Evolutionary conservation across 768 basidiomycete genomes (phyloP), one percentile per base, ranked within the genome.

Genomic region (Collybia nuda): DNA sequence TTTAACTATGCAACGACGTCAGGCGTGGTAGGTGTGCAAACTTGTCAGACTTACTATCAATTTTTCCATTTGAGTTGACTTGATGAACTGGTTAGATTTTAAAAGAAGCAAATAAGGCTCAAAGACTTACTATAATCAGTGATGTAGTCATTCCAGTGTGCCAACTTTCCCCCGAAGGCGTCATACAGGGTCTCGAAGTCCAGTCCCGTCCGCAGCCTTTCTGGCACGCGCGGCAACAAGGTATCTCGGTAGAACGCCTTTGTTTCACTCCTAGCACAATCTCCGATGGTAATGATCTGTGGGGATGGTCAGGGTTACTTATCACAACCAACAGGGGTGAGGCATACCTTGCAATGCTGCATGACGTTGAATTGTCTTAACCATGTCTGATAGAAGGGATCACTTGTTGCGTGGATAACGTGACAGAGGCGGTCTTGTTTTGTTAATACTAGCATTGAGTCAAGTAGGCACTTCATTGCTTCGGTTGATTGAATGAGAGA

Each of bases 361-460:
- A 87, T 85, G 44, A 90, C 79, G 53, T 88, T 89, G 47, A 89
- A 72, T 60, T 89, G 88, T 53, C 88, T 75, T 40, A 92, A 73
- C 88, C 86, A 90, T 11, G 85, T 88, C 57, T 90, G 89, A 60
- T 90, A 92, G 67, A 90, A 90, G 0, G 89, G 88, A 56, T 92
- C 88, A 57, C 86, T 89, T 4, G 88, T 88, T 5, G 86, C 86
- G 55, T 90, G 88, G 44, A 90, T 82, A 59, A 91, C 85, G 60
- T 91, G 88, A 59, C 86, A 88, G 12, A 93, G 67, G n/a, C 86
- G 74, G 61, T 92, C 90, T 65, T 93, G 91, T 69, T 93, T 92
- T 26, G 91, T 91, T 48, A 93, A 70, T 12, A 92, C 90, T 17
- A 92, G 80, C 81, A 91, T 88, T 11, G 89, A 87, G 60, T 93